phyloP scores from a whole-genome alignment of 2,329 filamentous ascomycete genomes.

The Colletotrichum tamarilloi region DNA sequence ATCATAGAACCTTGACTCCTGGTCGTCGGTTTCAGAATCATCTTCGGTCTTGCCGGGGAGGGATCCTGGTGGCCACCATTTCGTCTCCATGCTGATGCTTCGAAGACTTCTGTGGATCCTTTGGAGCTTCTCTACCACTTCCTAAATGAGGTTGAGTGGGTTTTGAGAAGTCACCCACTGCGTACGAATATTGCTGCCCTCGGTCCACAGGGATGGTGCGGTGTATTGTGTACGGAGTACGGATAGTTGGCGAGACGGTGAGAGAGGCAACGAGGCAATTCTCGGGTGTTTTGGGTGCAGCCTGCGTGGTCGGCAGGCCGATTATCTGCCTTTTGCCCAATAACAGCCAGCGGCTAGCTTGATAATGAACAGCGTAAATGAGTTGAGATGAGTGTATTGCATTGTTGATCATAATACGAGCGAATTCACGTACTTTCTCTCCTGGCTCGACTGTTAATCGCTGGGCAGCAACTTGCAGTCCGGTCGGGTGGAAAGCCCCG shows the following conservation, averaged over 20 bases:
- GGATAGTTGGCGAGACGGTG: constrained; percentile 17
- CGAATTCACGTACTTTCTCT: not conserved
- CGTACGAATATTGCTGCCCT: not conserved
- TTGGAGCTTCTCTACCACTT: constrained; percentile 35
- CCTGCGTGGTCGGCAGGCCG: constrained; percentile 6
- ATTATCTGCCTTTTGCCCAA: constrained; percentile 13
- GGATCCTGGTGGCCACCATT: constrained; percentile 10
- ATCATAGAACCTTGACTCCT: constrained; percentile 31
- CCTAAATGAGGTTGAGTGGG: constrained; percentile 25
- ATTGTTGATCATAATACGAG: not conserved
- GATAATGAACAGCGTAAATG: not conserved
- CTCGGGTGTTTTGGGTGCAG: constrained; percentile 10
- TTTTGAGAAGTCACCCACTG: constrained; percentile 1
- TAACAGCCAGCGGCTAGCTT: not conserved
- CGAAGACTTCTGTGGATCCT: constrained; percentile 34
- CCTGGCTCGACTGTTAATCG: not conserved
- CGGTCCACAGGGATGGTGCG: constrained; percentile 14
- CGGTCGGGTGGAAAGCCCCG: not conserved
- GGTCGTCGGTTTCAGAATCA: constrained; percentile 35
- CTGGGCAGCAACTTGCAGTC: constrained; percentile 23
- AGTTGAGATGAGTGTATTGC: not conserved
- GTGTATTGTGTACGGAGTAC: not conserved
- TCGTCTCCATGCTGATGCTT: constrained; percentile 22
- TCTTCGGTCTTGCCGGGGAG: constrained; percentile 35
- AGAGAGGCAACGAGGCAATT: constrained; percentile 23